phyloP scores from a whole-genome alignment of 352 stramenopile genomes.

The Pythium brachiatum region DNA sequence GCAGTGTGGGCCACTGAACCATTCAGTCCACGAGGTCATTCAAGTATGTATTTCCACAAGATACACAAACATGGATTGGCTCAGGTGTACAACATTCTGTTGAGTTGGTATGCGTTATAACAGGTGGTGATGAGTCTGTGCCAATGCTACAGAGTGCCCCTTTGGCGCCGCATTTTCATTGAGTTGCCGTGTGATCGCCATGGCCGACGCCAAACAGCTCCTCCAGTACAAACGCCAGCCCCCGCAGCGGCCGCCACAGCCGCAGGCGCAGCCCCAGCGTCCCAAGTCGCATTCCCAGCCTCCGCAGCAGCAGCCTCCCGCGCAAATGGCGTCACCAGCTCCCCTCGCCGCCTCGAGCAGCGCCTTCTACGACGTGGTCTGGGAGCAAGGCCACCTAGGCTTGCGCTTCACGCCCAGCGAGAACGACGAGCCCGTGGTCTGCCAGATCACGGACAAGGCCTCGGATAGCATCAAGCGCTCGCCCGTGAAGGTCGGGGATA shows the following conservation, averaged over 20 bases:
- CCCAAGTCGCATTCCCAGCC: background rate
- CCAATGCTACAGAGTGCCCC: background rate
- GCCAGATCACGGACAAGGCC: constrained; percentile 49
- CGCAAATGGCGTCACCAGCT: background rate
- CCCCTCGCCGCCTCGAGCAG: background rate
- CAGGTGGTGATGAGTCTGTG: background rate
- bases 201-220: constrained; percentile 19
- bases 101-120: background rate
- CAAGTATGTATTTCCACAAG: background rate
- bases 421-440: constrained; percentile 63
- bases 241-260: background rate
- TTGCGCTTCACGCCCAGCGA: constrained; percentile 78
- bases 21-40: background rate
- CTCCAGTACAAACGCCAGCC: constrained; percentile 21
- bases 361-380: constrained; percentile 56
- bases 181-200: background rate
- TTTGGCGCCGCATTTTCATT: background rate
- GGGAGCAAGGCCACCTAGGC: constrained; percentile 47
- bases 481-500: constrained; percentile 51
- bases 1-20: too few relatives aligned
- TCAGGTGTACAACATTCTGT: background rate
- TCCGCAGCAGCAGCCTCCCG: background rate
- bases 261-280: background rate
- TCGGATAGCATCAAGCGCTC: constrained; percentile 51
- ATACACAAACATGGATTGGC: background rate